These are phyloP conservation scores for Colletotrichum lupini DNA, from an alignment of 2,329 filamentous ascomycete genomes.

Conservation along the genomic window DNA sequence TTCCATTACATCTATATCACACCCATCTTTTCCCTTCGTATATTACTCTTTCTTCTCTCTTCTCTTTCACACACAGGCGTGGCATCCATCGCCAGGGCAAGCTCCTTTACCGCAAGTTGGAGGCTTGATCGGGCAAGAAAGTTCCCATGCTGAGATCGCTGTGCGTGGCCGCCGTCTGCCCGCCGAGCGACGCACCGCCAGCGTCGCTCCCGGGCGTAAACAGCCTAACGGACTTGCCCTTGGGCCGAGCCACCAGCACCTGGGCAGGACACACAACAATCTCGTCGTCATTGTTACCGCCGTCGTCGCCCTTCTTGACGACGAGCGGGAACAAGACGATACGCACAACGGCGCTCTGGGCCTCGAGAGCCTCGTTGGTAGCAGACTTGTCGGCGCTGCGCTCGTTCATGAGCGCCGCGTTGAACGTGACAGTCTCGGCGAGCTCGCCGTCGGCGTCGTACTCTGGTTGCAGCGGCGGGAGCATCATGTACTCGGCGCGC, in stretches of 20 bases:
- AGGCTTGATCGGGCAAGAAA: slow-evolving; percentile 38
- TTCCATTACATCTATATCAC: not conserved
- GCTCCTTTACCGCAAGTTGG: slow-evolving; percentile 33
- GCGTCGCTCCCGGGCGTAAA: slow-evolving; percentile 63
- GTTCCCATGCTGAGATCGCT: slow-evolving; percentile 50
- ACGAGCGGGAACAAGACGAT: slow-evolving; percentile 96
- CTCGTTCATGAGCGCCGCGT: slow-evolving; percentile 94
- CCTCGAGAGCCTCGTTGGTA: slow-evolving; percentile 83
- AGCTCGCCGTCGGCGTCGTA: slow-evolving; percentile 95
- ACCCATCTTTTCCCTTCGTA: not conserved
- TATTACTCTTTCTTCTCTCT: not conserved
- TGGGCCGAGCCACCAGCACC: slow-evolving; percentile 78
- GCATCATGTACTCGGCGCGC: slow-evolving; percentile 97
- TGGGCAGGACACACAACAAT: slow-evolving; percentile 96
- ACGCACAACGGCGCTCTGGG: slow-evolving; percentile 81
- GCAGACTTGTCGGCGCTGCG: slow-evolving; percentile 72
- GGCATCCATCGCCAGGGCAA: not conserved
- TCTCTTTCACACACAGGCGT: not conserved
- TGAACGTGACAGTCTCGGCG: slow-evolving; percentile 88
- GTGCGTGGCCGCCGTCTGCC: slow-evolving; percentile 44
- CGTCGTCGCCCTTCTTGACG: slow-evolving; percentile 93
- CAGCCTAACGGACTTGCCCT: slow-evolving; percentile 49
- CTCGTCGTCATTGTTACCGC: slow-evolving; percentile 89
- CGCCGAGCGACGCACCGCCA: slow-evolving; percentile 56
- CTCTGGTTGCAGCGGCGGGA: slow-evolving; percentile 92